Conservation (phyloP, 768 basidiomycete species). For the Phallus indusiatus region DNA sequence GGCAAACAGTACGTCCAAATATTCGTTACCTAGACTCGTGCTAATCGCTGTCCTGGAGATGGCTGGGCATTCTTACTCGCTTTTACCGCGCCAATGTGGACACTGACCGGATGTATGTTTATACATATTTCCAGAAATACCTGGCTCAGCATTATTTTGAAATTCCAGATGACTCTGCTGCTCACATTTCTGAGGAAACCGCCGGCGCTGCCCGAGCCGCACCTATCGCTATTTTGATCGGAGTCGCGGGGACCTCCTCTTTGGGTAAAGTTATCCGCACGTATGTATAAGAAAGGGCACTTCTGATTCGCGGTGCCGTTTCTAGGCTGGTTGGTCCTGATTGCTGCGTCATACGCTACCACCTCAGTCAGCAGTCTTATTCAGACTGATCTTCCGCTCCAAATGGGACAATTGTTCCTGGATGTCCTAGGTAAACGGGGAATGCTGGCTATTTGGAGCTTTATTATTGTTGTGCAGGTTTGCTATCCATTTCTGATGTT, state of each 20-base stretch:
- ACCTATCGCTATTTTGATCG: conserved; percentile 59
- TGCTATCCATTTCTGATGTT: conserved; percentile 6
- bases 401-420: conserved; percentile 66
- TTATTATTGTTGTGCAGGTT: conserved; percentile 56
- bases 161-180: conserved; percentile 58
- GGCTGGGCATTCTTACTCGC: conserved; percentile 68
- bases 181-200: conserved; percentile 66
- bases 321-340: conserved; percentile 52
- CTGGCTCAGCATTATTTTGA: neutral
- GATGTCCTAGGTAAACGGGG: conserved; percentile 56
- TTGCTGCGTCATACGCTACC: conserved; percentile 58
- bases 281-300: neutral
- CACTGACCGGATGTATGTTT: conserved; percentile 59
- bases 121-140: neutral
- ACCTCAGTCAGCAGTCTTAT: conserved; percentile 44
- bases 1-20: conserved; percentile 39
- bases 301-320: neutral
- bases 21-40: neutral
- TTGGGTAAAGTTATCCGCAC: conserved; percentile 17
- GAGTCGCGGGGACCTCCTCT: conserved; percentile 47
- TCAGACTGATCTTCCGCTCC: conserved; percentile 41
- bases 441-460: conserved; percentile 65
- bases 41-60: conserved; percentile 27
- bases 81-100: conserved; percentile 75
- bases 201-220: conserved; percentile 54